Evolutionary conservation across 345 rosid species (phyloP).

Genomic region (Rhodamnia rubescens): DNA sequence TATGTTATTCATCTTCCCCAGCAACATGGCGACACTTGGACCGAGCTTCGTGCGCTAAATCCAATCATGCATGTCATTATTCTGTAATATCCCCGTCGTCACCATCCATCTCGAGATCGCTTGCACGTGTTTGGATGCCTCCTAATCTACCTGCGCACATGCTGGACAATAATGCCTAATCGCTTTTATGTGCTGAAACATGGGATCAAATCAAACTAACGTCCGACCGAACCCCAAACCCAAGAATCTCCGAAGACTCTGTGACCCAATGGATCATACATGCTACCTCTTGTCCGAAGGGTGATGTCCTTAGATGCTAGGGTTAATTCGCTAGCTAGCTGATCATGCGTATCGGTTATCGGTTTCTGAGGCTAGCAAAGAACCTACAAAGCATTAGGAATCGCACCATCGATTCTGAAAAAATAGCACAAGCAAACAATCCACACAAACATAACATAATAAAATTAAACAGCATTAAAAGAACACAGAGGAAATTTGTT

Average conservation of each 20-base stretch:
- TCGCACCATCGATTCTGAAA: too few relatives aligned
- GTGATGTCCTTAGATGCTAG: neutral
- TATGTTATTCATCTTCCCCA: neutral
- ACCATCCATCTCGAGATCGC: neutral
- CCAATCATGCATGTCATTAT: neutral
- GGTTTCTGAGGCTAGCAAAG: neutral
- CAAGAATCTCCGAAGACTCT: neutral
- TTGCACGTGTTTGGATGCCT: constrained; percentile 5
- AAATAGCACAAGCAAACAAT: too few relatives aligned
- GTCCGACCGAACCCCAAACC: neutral
- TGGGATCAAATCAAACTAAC: neutral
- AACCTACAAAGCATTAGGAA: neutral
- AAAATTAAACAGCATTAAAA: too few relatives aligned
- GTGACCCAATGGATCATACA: neutral
- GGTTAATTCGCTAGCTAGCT: neutral
- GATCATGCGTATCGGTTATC: neutral
- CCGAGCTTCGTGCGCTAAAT: neutral
- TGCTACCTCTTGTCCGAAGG: neutral
- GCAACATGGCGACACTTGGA: neutral
- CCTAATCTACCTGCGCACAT: constrained; percentile 1
- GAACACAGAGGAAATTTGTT: too few relatives aligned
- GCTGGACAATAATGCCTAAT: neutral
- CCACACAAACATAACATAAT: too few relatives aligned
- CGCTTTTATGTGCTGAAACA: neutral
- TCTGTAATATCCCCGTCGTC: neutral